These are phyloP conservation scores for Phoma sp. DNA, from an alignment of 2,329 filamentous ascomycete genomes.

Conservation along the genomic window DNA sequence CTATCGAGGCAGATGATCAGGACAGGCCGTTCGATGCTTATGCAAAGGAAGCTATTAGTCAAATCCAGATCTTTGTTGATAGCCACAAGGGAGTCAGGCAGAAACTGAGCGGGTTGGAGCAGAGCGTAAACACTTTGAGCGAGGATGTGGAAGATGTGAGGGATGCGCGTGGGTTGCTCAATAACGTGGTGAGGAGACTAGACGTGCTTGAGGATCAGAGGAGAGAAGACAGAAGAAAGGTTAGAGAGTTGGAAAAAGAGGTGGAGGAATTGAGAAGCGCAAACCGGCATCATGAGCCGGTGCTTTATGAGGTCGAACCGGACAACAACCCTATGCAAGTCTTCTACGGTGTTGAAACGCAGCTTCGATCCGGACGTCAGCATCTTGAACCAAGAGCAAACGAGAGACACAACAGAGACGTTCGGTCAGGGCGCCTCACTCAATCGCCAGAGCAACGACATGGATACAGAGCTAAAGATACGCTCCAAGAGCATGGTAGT, in stretches of 20 bases:
- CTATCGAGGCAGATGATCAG: constrained; percentile 32
- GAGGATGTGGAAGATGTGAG: constrained; percentile 18
- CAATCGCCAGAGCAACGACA: neutral
- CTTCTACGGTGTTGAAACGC: constrained; percentile 7
- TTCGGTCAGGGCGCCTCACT: no score
- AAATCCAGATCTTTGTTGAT: constrained; percentile 22
- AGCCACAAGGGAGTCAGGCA: constrained; percentile 24
- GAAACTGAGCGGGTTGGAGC: constrained; percentile 26
- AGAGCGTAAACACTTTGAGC: constrained; percentile 5
- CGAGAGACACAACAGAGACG: neutral
- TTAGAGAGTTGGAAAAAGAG: constrained; percentile 19
- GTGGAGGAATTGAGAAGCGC: constrained; percentile 6
- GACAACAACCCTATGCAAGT: constrained; percentile 4
- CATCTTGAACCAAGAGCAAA: neutral
- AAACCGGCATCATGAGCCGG: neutral
- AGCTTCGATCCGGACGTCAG: neutral
- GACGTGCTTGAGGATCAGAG: constrained; percentile 20
- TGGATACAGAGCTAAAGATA: neutral
- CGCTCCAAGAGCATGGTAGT: neutral
- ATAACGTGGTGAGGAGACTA: constrained; percentile 15
- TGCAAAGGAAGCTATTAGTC: constrained; percentile 22
- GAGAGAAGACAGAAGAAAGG: constrained; percentile 12
- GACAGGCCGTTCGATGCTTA: constrained; percentile 30
- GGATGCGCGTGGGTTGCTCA: constrained; percentile 6
- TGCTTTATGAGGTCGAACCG: neutral